Evolutionary conservation across 805 yeast genomes (phyloP).

Genomic region (Saccharomycopsis sp.): DNA sequence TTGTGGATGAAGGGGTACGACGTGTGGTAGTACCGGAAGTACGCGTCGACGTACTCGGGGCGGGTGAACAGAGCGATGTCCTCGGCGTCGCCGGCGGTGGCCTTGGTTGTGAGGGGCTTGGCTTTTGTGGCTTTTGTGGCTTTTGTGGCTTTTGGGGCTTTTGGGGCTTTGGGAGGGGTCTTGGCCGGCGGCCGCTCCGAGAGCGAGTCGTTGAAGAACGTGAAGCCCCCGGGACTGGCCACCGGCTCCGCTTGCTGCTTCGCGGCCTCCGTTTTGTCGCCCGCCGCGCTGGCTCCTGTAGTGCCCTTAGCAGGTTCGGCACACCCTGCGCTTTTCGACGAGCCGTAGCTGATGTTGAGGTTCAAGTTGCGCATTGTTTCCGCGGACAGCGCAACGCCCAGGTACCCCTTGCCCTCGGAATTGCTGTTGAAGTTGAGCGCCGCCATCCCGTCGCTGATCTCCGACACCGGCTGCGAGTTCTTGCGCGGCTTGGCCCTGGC

Average conservation of each 20-base stretch:
- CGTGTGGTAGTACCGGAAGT: slow-evolving; percentile 53
- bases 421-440: slow-evolving; percentile 39
- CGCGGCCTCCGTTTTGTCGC: neutral
- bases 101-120: slow-evolving; percentile 14
- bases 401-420: slow-evolving; percentile 52
- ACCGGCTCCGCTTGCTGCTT: neutral
- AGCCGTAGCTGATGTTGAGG: slow-evolving; percentile 21
- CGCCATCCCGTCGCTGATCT: slow-evolving; percentile 55
- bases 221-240: slow-evolving; percentile 5
- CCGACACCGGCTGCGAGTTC: slow-evolving; percentile 1
- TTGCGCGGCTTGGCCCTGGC: neutral
- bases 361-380: slow-evolving; percentile 44
- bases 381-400: slow-evolving; percentile 59
- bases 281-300: slow-evolving; percentile 16
- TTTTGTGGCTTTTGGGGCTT: too few relatives aligned
- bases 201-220: slow-evolving; percentile 27
- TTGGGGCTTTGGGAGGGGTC: neutral
- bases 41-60: slow-evolving; percentile 39
- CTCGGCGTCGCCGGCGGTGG: slow-evolving; percentile 19
- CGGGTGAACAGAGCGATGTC: slow-evolving; percentile 24
- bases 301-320: slow-evolving; percentile 22
- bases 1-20: slow-evolving; percentile 56
- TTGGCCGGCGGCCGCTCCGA: neutral
- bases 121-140: too few relatives aligned
- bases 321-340: too few relatives aligned